Base-by-base conservation (phyloP, 257 asterid genomes). In the Leptodermis oblonga region DNA sequence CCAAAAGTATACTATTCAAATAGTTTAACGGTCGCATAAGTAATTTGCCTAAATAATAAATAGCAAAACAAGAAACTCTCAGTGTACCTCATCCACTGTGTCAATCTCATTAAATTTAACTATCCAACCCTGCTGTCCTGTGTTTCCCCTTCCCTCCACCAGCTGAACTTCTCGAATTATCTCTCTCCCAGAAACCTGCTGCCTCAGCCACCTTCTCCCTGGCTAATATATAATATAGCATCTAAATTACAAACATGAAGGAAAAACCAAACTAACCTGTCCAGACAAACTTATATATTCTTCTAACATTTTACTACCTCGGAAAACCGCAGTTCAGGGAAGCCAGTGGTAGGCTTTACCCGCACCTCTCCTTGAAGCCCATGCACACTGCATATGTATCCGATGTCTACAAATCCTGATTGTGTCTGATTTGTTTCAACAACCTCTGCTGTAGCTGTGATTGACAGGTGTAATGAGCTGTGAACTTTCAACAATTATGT, bases 141-240 rank as follows among this genome's bases (percentile, higher is more conserved):
- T 83, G 73, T 84, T 87, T 52, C 98, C 97, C 67, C 96, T 86
- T 74, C 97, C 96, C 79, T 81, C 96, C 74, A 89, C 77, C 84
- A 93, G 86, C 66, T 87, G 96, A 63, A 91, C 77, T 81, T 93
- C 99, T 79, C 80, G 85, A 76, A 93, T 56, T 43, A 78, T 78
- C 76, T 90, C 92, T 49, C 72, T 85, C 70, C 99, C 99, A 43
- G 83, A 81, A 54, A 78, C 73, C 80, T 85, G 86, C 76, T 87
- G 96, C 78, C 84, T 89, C 84, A 93, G 82, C 97, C 99, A 93
- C 77, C 99, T 87, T 63, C 70, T 85, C 77, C 99, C 99, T 80
- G 96, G 95, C 99, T 93, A 73, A 69, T 81, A 74, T 71, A 63
- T 60, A 77, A 68, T 54, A 52, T 25, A 17, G 48, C 37, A 28